Base-by-base conservation (phyloP, 495 filamentous ascomycete species). In the Neurospora cerealis region DNA sequence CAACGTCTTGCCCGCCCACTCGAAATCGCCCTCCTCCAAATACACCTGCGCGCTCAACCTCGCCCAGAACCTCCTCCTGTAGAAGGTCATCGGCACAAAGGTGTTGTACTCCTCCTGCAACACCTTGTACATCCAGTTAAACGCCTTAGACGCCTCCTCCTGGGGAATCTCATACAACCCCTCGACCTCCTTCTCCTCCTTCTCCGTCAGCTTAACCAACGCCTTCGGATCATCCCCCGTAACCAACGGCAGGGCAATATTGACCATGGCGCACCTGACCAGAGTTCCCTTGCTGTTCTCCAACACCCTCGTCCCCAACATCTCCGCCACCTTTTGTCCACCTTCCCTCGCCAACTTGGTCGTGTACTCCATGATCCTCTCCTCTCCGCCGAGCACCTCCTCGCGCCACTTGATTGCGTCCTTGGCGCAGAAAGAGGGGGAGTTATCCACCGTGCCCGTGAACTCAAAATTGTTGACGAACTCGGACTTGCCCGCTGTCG, bases 11-110 rank as follows among this genome's bases (percentile, higher is more conserved):
- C 83, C 93, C 24, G 86, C 86, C 89, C 89, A 93, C 79, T 91
- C 89, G 77, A 96, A 96, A 83, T 97, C 94, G 1, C 84, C 85
- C 71, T 88, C 78, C 42, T 93, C 93, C 44, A 97, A 79, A 81
- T 93, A 98, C 0, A 93, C 84, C 86, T 97, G 93, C 15, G 86
- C 93, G 79, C 91, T 93, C 44, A 97, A 76, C 38, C 95, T 83
- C 5, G 85, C 86, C 93, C 92, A 97, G 77, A 88, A 85, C 37
- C 81, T 81, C 3, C 86, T 87, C 3, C 80, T 83, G 79, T 93
- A 91, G 10, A 82, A 81, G 70, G 87, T 89, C 9, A 93, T 77
- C 0, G 90, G 85, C 37, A 95, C 83, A 80, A 92, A 95, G 0
- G 93, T 94, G 44, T 91, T 83, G 77, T 89, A 89, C 44, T 93